Conservation (phyloP, 2,329 filamentous ascomycete genomes). For the Saccharata proteae region DNA sequence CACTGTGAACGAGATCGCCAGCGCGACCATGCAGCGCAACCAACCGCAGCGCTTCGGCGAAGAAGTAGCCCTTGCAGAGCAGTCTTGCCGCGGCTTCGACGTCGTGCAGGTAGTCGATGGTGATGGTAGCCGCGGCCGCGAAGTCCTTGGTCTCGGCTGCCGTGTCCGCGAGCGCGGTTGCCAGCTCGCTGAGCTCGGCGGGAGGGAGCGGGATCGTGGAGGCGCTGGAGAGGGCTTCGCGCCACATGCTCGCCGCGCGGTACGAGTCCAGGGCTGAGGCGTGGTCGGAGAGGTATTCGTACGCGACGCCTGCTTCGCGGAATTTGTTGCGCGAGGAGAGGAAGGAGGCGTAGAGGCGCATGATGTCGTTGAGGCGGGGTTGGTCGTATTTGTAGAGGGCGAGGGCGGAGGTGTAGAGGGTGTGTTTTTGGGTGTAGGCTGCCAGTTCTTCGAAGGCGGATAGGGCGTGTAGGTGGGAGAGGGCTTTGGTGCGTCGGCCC, state of each 20-base stretch:
- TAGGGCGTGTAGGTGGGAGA: conserved; percentile 62
- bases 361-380: conserved; percentile 54
- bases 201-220: conserved; percentile 52
- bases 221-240: conserved; percentile 74
- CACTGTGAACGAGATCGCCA: conserved; percentile 49
- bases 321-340: conserved; percentile 65
- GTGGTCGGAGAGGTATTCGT: conserved; percentile 73
- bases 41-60: conserved; percentile 77
- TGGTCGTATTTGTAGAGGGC: conserved; percentile 74
- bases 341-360: conserved; percentile 64
- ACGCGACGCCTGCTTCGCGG: conserved; percentile 79
- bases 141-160: conserved; percentile 79
- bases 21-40: conserved; percentile 46
- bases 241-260: conserved; percentile 76
- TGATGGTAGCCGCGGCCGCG: conserved; percentile 62
- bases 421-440: conserved; percentile 65
- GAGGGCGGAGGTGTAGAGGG: conserved; percentile 66
- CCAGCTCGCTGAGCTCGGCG: conserved; percentile 53
- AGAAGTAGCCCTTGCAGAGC: conserved; percentile 78
- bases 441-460: conserved; percentile 67
- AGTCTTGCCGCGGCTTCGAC: conserved; percentile 58
- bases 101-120: conserved; percentile 69
- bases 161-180: conserved; percentile 62
- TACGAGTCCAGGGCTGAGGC: conserved; percentile 69
- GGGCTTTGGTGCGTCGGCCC: conserved; percentile 61